Conservation (phyloP, 2,329 filamentous ascomycete species). For the Pseudocercospora fijiensis region DNA sequence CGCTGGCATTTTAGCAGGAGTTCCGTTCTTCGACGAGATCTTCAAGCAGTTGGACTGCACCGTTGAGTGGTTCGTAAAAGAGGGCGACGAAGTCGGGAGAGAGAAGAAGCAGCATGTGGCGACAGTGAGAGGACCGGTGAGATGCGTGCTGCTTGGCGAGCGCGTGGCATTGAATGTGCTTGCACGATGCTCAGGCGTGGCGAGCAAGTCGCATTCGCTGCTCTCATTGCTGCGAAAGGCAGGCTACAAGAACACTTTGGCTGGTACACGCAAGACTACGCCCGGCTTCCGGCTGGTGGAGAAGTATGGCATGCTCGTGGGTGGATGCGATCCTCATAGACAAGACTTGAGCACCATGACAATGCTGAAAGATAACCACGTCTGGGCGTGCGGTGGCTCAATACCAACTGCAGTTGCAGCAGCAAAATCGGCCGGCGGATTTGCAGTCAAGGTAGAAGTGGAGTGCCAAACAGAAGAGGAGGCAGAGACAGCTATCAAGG, state of each 20-base stretch:
- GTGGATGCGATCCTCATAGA: conserved; percentile 86
- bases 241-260: conserved; percentile 81
- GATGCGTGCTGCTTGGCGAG: conserved; percentile 85
- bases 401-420: conserved; percentile 83
- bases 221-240: conserved; percentile 55
- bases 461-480: conserved; percentile 87
- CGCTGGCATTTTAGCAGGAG: conserved; percentile 80
- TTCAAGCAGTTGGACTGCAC: conserved; percentile 85
- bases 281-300: conserved; percentile 93
- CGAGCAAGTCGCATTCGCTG: conserved; percentile 58
- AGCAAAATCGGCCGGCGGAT: conserved; percentile 80
- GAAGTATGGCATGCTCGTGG: conserved; percentile 96
- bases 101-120: conserved; percentile 65
- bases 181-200: conserved; percentile 86
- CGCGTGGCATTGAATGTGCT: conserved; percentile 88
- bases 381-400: conserved; percentile 79
- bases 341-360: conserved; percentile 90
- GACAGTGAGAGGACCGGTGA: conserved; percentile 79
- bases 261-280: conserved; percentile 94
- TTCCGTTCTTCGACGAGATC: conserved; percentile 94
- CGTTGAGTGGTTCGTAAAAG: conserved; percentile 80
- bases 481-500: conserved; percentile 85
- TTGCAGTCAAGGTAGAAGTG: conserved; percentile 91
- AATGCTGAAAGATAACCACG: conserved; percentile 99
- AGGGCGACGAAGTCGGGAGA: conserved; percentile 67